Evolutionary conservation across 331 rosid species (phyloP), one percentile per base, ranked within the genome.

Genomic region (Malus hybrid): DNA sequence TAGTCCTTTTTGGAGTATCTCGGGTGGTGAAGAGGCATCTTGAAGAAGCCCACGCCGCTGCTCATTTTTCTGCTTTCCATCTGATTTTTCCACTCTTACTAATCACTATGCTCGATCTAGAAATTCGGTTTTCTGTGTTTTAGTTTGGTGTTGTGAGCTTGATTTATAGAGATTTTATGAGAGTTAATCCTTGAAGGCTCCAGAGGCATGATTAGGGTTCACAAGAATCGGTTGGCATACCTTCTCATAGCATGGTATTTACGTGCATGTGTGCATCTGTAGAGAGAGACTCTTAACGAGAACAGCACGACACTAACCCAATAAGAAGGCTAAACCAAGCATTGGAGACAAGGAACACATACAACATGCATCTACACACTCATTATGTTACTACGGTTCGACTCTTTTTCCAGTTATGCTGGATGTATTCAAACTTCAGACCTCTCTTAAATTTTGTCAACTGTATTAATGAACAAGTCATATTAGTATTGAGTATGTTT

Each of bases 11-110:
- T 73, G 32, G 82, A 82, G 84, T 88, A 93, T 84, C 89, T 87
- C 32, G 93, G 96, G 44, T 90, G 88, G 84, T 93, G 98, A 48
- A 93, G 88, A 1, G 96, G 95, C 90, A 88, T 93, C 76, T 90
- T 94, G 76, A 93, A 93, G 82, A 39, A 82, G 33, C 80, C 73
- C 10, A 13, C 72, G 8, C 54, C 61, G 6, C 71, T 60, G 28
- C 15, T 75, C n/a, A 78, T 76, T 73, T 80, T 61, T 10, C 74
- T 75, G 48, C 80, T 85, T 62, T 80, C 90, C 95, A 89, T 88
- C 9, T 77, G 29, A 76, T 28, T 70, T 3, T 7, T 10, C 24
- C 14, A 20, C 32, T 57, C 24, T 19, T 11, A 16, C 64, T 31
- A 14, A 39, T 52, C 56, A 36, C 61, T 66, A 29, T 6, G 56